A percentile compares a stretch with the other conserved stretches of the same genome.
Evolutionary conservation across 768 basidiomycete species (phyloP).

Genomic region (Tricholoma sp.): DNA sequence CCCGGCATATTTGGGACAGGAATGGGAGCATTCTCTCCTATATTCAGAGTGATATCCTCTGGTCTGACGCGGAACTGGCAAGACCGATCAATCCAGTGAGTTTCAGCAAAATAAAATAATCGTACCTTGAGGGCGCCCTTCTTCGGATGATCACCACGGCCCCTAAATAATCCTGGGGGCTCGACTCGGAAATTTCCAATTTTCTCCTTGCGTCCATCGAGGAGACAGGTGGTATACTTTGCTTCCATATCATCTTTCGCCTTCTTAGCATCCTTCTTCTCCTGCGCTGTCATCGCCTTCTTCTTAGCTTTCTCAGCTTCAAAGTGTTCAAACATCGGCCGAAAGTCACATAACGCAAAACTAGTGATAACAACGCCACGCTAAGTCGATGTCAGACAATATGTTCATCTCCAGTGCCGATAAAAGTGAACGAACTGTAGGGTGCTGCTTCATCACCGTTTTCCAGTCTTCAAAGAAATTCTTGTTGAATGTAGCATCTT

Average conservation of each 20-base stretch:
- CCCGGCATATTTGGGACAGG: slow-evolving; percentile 92
- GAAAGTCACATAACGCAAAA: slow-evolving; percentile 87
- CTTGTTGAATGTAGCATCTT: slow-evolving; percentile 82
- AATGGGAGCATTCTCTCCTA: slow-evolving; percentile 66
- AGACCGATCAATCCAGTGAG: slow-evolving; percentile 1
- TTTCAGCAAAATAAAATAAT: neutral
- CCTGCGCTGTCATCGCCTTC: slow-evolving; percentile 76
- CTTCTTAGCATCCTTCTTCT: slow-evolving; percentile 91
- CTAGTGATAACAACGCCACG: slow-evolving; percentile 67
- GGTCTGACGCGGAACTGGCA: slow-evolving; percentile 79
- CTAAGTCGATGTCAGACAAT: slow-evolving; percentile 30
- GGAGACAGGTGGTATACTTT: slow-evolving; percentile 78
- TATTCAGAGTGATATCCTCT: slow-evolving; percentile 95
- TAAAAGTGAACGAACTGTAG: slow-evolving; percentile 57
- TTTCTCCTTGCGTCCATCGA: slow-evolving; percentile 97
- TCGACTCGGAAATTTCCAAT: slow-evolving; percentile 97
- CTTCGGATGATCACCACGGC: slow-evolving; percentile 97
- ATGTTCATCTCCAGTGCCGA: neutral
- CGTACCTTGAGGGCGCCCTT: slow-evolving; percentile 91
- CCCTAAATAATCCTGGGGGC: slow-evolving; percentile 97
- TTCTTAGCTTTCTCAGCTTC: slow-evolving; percentile 91
- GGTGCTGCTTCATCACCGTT: slow-evolving; percentile 67
- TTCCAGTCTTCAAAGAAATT: slow-evolving; percentile 96
- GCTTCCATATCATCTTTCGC: slow-evolving; percentile 79
- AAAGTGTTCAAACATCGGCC: slow-evolving; percentile 89